phyloP scores from a whole-genome alignment of 2,329 filamentous ascomycete species.

The Penicillium decumbens region DNA sequence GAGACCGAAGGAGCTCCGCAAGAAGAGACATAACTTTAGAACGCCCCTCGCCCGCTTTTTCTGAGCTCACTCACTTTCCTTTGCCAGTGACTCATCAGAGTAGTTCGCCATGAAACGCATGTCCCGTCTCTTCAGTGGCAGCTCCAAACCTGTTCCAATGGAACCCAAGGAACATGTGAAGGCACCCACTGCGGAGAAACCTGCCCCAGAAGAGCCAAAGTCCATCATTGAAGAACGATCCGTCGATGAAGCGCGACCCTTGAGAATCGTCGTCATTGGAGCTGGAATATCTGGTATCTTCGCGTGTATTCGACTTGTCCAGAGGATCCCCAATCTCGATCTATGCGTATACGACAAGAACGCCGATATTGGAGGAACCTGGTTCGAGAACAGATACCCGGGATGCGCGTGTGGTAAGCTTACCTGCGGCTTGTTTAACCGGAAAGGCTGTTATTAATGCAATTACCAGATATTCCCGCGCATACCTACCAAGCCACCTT shows the following conservation, averaged over 20 bases:
- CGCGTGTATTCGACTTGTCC: conserved; percentile 36
- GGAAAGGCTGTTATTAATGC: not conserved
- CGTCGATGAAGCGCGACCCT: conserved; percentile 31
- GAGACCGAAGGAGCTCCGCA: too few species aligned
- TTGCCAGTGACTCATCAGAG: not conserved
- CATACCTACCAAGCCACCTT: conserved; percentile 51
- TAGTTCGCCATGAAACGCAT: conserved; percentile 1
- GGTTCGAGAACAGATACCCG: conserved; percentile 36
- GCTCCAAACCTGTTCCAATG: not conserved
- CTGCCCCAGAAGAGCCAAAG: not conserved
- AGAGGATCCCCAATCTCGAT: conserved; percentile 36
- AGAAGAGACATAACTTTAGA: not conserved
- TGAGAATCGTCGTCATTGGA: conserved; percentile 37
- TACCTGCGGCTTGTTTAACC: not conserved
- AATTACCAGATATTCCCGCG: conserved; percentile 41
- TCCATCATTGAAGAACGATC: conserved; percentile 28
- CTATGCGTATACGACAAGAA: conserved; percentile 36
- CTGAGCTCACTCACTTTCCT: not conserved
- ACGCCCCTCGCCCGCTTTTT: not conserved
- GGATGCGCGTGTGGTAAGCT: conserved; percentile 35
- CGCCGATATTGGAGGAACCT: conserved; percentile 33
- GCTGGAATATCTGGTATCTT: conserved; percentile 41
- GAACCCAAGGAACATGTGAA: not conserved
- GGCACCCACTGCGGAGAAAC: not conserved
- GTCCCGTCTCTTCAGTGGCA: conserved; percentile 6